Evolutionary conservation across 257 asterid species (phyloP).

Genomic region (Solanum sparsipilum): DNA sequence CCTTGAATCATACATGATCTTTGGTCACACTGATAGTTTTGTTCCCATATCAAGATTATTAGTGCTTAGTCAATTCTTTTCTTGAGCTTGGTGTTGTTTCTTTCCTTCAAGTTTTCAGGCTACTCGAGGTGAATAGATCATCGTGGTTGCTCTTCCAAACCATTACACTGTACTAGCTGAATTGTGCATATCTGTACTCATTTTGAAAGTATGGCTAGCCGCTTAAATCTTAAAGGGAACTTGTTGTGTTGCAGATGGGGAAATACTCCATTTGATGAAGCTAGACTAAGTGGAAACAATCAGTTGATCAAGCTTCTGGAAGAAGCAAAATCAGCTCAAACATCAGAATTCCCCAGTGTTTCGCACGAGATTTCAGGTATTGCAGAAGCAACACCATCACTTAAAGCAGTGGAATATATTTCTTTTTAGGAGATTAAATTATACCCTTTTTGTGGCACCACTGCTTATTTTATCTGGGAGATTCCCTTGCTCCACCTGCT

Average conservation of each 20-base stretch:
- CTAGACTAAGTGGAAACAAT: slow-evolving; percentile 57
- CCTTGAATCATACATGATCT: background rate
- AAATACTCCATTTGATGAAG: slow-evolving; percentile 78
- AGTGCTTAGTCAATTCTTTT: background rate
- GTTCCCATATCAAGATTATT: background rate
- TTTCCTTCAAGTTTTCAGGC: background rate
- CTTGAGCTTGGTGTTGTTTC: background rate
- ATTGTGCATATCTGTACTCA: background rate
- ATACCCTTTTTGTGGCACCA: background rate
- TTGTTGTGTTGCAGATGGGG: slow-evolving; percentile 58
- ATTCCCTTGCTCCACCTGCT: background rate
- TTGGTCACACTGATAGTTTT: background rate
- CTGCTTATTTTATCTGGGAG: background rate
- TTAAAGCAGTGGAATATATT: background rate
- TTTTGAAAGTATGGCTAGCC: background rate
- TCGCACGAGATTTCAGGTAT: slow-evolving; percentile 45
- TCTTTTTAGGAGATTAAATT: background rate
- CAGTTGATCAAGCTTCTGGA: slow-evolving; percentile 55
- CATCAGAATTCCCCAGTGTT: slow-evolving; percentile 24
- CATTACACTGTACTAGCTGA: background rate
- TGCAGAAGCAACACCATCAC: background rate
- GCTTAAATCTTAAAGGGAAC: slow-evolving; percentile 6
- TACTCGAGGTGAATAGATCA: background rate
- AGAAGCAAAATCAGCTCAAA: slow-evolving; percentile 52
- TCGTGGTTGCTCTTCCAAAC: background rate